Conservation (phyloP, 768 basidiomycete species). For the Flagelloscypha sp. region DNA sequence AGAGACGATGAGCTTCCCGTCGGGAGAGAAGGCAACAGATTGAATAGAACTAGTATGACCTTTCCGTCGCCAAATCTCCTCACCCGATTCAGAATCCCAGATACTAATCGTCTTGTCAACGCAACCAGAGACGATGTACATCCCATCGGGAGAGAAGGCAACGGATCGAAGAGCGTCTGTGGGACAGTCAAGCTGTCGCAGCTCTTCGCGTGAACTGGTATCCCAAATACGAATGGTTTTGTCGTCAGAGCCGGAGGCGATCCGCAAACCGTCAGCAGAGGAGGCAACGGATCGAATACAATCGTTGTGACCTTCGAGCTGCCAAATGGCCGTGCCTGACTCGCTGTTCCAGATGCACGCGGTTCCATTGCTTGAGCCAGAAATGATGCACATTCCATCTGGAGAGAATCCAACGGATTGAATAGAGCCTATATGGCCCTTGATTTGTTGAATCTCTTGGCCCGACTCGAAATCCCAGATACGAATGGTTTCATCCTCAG, state of each 20-base stretch:
- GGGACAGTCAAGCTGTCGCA: constrained; percentile 1
- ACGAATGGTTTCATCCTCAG: constrained; percentile 5
- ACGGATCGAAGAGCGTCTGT: neutral
- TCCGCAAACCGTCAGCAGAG: constrained; percentile 28
- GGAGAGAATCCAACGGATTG: neutral
- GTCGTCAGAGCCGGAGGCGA: constrained; percentile 34
- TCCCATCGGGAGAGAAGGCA: constrained; percentile 5
- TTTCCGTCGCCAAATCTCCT: neutral
- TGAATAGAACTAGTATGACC: neutral
- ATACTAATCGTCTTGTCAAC: constrained; percentile 1
- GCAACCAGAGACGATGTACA: constrained; percentile 1
- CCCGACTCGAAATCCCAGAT: constrained; percentile 35
- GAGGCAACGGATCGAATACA: constrained; percentile 25
- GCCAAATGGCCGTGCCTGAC: neutral
- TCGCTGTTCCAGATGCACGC: neutral
- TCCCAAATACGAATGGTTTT: constrained; percentile 4
- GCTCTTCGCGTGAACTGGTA: constrained; percentile 20
- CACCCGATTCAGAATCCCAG: constrained; percentile 3
- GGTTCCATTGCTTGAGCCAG: neutral
- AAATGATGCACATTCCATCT: neutral
- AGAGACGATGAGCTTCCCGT: constrained; percentile 5
- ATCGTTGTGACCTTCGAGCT: constrained; percentile 1
- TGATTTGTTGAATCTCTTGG: constrained; percentile 52
- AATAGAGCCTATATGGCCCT: constrained; percentile 40
- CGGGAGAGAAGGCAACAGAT: neutral